Base-by-base conservation (phyloP, 2,329 filamentous ascomycete species). In the Hypoxylon sp. region DNA sequence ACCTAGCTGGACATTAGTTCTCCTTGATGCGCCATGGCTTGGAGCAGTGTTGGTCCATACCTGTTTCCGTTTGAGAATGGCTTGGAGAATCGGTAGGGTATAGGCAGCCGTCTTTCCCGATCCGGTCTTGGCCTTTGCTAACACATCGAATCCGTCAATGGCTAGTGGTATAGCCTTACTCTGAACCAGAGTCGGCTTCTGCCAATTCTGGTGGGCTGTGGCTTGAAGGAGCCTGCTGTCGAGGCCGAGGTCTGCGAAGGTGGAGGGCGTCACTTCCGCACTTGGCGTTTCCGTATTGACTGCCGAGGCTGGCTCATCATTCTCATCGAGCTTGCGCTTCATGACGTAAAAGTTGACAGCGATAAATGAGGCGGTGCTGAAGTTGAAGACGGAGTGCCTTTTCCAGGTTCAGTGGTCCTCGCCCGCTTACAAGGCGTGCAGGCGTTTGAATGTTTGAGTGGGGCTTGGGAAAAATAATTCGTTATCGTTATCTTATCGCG, bases 61-160 rank as follows among this genome's bases (percentile, higher is more conserved):
- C 74, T 86, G 81, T 81, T 97, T 97, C 72, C 89, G 88, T 77
- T 91, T 92, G 61, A 99, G 82, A 68, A 97, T 92, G 36, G 88
- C 87, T 73, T 97, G 92, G 14, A 99, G 82, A n/a, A 97, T 86
- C 1, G 96, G 96, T 45, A 99, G 85, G 5, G 97, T 84, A 78
- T 98, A 98, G 53, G 96, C 95, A n/a, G 93, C 93, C 10, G 96
- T 99, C 85, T 99, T 99, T 73, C 96, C 96, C 3, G 94, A 97
- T 11, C 96, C 96, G 4, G 96, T 98, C 80, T 95, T 97, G 38
- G 95, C 93, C 76, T 95, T 94, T 60, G 94, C 94, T 41, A 98
- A 84, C 51, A 99, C 90, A 84, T 98, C 94, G 76, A 93, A 91
- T 11, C 96, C 95, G 70, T 94, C 89, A 17, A 98, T 84, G 21